Base-by-base conservation (phyloP, 805 yeast species). In the Candida maltosa region DNA sequence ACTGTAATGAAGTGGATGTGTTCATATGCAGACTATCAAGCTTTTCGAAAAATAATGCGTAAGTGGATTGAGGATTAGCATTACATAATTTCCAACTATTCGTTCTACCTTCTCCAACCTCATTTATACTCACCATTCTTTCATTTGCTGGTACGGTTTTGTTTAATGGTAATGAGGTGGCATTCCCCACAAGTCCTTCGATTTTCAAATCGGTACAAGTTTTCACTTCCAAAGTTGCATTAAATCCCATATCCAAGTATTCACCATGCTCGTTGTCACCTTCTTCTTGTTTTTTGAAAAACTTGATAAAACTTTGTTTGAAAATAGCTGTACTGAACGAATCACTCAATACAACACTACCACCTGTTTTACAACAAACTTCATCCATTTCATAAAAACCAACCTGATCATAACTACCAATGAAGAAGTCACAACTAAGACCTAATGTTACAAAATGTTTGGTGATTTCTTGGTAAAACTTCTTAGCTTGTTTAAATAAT, bases 391-490 rank as follows among this genome's bases (percentile, higher is more conserved):
- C 87, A 42, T 60, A 73, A 21, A 80, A 59, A 1, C 87, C 87
- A 29, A 78, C 69, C 54, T 80, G 87, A 53, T 80, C 87, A 51
- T 80, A 80, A 9, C 81, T 70, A 11, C 87, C 87, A 38, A 78
- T 70, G 44, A 79, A 78, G 15, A 79, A 52, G 47, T 78, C 75
- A 30, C 79, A 62, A 5, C 78, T 62, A 35, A 76, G 71, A 1
- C 85, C 84, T 42, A 70, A 65, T 4, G 58, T 43, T 0, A 77
- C 68, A 16, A 76, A 62, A 12, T 49, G 52, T 17, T 63, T 60
- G 3, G 84, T 74, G n/a, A 80, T 52, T 6, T 59, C 57, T 6
- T 64, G 61, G 52, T 78, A 80, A 48, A 64, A 79, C 31, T 58
- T 53, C 31, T 58, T 61, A 4, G 78, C 76, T 32, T 44, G 48